Evolutionary conservation across 495 filamentous ascomycete species (phyloP), one percentile per base, ranked within the genome.

Genomic region (Podospora pseudoanserina): DNA sequence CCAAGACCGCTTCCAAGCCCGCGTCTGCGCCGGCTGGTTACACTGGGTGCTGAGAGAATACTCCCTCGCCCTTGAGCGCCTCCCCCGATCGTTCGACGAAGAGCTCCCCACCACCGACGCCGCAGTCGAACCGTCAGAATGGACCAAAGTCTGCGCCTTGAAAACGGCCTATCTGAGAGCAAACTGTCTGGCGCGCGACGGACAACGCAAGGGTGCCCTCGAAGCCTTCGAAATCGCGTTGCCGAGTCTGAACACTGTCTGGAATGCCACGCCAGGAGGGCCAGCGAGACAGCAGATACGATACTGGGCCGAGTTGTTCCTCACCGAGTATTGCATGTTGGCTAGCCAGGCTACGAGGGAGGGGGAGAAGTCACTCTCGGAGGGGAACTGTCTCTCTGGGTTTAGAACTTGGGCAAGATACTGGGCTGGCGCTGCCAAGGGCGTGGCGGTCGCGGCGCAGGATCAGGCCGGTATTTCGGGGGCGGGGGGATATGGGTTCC

Each of bases 1-100:
- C 30, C 87, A 94, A 78, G 93, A 97, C 74, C 82, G 85, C 57
- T 90, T 93, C 62, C 91, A 95, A 76, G 92, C 91, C 20, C 87
- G 86, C 67, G 87, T 93, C 56, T 96, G 92, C 76, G 72, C 94
- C 28, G 93, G 87, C 64, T 94, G 92, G 91, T 79, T 96, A 68
- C 88, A 96, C 75, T 92, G 89, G 87, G 86, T 85, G 5, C 74
- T 93, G 44, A 86, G 86, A 32, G 90, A 96, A 65, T 88, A 89
- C 26, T 79, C 76, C 3, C 75, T 87, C 26, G 90, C 91, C 2
- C 79, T 86, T 28, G 78, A 80, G 44, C 85, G 82, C 19, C 81
- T 96, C 19, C 90, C 92, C 26, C 85, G 83, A 65, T 83, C 87
- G 68, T 81, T 91, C 63, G 84, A 81, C 55, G 74, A 78, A 55